A percentile compares a stretch with the other conserved stretches of the same genome.
phyloP scores from a whole-genome alignment of 768 basidiomycete genomes.

The Guyanaporus albipodus region DNA sequence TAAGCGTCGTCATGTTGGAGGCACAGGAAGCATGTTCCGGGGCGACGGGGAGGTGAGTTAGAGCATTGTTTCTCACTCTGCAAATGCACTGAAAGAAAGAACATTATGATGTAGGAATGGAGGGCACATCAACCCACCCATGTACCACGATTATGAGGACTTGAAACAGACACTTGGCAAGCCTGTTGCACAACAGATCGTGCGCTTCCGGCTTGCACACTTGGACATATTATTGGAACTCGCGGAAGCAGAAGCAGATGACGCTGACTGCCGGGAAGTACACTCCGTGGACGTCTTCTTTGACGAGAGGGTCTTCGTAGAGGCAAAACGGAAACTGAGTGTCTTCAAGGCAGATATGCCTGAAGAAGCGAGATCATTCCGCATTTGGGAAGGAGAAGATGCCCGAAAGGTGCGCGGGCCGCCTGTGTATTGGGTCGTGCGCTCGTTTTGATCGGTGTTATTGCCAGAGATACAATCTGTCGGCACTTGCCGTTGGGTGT shows the following conservation, averaged over 20 bases:
- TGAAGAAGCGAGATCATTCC: constrained; percentile 35
- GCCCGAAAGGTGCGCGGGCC: constrained; percentile 33
- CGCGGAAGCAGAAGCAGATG: constrained; percentile 27
- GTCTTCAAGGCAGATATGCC: constrained; percentile 51
- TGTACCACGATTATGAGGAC: constrained; percentile 43
- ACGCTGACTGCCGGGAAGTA: constrained; percentile 31
- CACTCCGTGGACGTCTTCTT: constrained; percentile 35
- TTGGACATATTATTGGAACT: constrained; percentile 29
- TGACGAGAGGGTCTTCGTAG: constrained; percentile 28
- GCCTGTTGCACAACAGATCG: constrained; percentile 36
- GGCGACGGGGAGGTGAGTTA: constrained; percentile 46
- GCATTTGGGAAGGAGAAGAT: constrained; percentile 29
- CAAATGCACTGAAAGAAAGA: background rate
- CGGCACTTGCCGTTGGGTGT: constrained; percentile 43
- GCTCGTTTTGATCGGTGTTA: background rate
- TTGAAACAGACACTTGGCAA: constrained; percentile 38
- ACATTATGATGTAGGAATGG: constrained; percentile 38
- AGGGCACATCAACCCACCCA: constrained; percentile 47
- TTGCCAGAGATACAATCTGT: constrained; percentile 47
- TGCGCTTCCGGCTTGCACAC: constrained; percentile 40
- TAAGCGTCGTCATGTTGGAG: constrained; percentile 53
- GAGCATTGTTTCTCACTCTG: background rate
- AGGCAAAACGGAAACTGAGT: constrained; percentile 41
- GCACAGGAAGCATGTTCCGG: constrained; percentile 56
- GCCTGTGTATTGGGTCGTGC: background rate